Conservation (phyloP, 768 basidiomycete species). For the Agrocybe praecox region DNA sequence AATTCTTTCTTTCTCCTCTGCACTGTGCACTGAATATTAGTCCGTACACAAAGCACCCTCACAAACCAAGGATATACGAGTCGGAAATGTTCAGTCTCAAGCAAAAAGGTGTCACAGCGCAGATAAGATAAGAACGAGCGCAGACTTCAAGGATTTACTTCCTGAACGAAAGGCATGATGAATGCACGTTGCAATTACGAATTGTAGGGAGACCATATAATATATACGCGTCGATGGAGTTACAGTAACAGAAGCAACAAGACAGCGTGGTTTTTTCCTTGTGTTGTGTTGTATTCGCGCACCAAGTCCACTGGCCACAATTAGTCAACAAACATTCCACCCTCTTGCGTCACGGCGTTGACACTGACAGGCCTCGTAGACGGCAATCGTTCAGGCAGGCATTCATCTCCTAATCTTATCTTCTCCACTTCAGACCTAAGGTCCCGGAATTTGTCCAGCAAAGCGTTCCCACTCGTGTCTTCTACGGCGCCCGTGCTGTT, state of each 20-base stretch:
- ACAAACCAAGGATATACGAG: too few species aligned
- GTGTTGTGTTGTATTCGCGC: too few species aligned
- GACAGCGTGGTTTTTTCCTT: too few species aligned
- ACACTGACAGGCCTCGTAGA: constrained; percentile 5
- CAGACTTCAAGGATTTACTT: not conserved
- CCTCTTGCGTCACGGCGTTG: constrained; percentile 23
- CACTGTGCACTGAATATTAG: too few species aligned
- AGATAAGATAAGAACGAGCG: not conserved
- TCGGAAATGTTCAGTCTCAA: too few species aligned
- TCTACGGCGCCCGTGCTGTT: constrained; percentile 23
- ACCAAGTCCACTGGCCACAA: too few species aligned
- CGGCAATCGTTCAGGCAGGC: constrained; percentile 5
- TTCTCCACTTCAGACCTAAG: constrained; percentile 44
- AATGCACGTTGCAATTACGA: not conserved
- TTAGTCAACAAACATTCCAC: constrained; percentile 38
- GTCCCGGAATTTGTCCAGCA: constrained; percentile 39
- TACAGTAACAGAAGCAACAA: not conserved
- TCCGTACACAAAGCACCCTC: too few species aligned
- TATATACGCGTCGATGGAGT: not conserved
- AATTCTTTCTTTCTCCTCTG: not conserved
- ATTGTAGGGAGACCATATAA: not conserved
- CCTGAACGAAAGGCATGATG: not conserved
- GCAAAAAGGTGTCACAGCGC: too few species aligned
- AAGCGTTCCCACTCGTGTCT: constrained; percentile 31
- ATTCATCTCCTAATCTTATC: constrained; percentile 27